phyloP scores from a whole-genome alignment of 108 stramenopile species.

The Skeletonema marinoi region DNA sequence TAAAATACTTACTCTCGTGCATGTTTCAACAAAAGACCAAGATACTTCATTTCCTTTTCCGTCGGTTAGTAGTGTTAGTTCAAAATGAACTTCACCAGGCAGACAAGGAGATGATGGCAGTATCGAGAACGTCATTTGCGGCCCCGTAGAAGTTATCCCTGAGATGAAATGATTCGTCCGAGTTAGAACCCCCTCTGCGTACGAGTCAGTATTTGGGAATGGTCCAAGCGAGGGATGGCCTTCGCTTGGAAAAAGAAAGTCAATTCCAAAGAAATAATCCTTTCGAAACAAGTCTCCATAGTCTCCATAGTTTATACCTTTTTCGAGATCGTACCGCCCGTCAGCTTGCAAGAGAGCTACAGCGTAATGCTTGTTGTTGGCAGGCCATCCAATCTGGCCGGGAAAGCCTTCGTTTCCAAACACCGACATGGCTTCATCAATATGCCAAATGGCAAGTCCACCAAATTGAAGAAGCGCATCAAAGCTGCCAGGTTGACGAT shows the following conservation, averaged over 20 bases:
- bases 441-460: conserved; percentile 69
- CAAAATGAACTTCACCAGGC: conserved; percentile 31
- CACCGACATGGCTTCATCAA: conserved; percentile 45
- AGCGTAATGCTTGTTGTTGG: conserved; percentile 64
- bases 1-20: too few species aligned
- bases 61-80: conserved; percentile 29
- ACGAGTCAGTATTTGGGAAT: conserved; percentile 51
- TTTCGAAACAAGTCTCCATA: conserved; percentile 37
- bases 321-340: conserved; percentile 75
- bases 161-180: conserved; percentile 40
- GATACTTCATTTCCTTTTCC: conserved; percentile 35
- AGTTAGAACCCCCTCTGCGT: conserved; percentile 15
- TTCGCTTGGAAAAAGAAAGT: conserved; percentile 34
- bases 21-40: conserved; percentile 18
- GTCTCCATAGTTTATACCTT: conserved; percentile 55
- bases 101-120: conserved; percentile 39
- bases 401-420: conserved; percentile 51
- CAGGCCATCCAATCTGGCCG: conserved; percentile 58
- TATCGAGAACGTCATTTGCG: conserved; percentile 32
- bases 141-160: conserved; percentile 25
- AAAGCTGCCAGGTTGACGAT: conserved; percentile 58
- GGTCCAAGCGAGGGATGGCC: conserved; percentile 34
- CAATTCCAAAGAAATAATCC: conserved; percentile 34
- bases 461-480: conserved; percentile 47
- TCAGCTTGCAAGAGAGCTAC: conserved; percentile 75